Evolutionary conservation across 495 filamentous ascomycete species (phyloP).

Genomic region (Endocarpon pusillum): DNA sequence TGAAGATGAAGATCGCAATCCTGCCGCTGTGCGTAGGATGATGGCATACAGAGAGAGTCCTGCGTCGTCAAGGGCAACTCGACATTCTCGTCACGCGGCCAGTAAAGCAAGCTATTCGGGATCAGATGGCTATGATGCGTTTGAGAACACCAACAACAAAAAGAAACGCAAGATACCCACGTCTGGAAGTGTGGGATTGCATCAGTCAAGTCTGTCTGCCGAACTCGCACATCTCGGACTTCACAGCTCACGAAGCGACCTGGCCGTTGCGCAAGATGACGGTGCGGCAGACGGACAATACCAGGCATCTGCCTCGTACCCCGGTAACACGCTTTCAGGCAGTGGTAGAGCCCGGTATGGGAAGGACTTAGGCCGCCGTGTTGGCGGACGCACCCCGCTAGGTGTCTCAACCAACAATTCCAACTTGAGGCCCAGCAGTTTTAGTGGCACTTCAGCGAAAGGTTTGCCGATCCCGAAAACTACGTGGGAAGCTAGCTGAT

Average conservation of each 20-base stretch:
- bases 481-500: no score
- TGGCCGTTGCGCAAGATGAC: conserved; percentile 24
- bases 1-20: conserved; percentile 26
- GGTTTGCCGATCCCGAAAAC: no score
- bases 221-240: conserved; percentile 48
- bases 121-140: conserved; percentile 85
- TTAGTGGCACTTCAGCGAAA: no score
- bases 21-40: conserved; percentile 28
- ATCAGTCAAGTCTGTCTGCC: conserved; percentile 43
- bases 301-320: conserved; percentile 35
- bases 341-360: conserved; percentile 68
- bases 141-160: conserved; percentile 98
- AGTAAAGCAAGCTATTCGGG: conserved; percentile 20
- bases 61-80: not conserved
- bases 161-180: conserved; percentile 97
- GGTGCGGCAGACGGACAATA: conserved; percentile 34
- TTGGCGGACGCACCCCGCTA: conserved; percentile 49
- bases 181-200: conserved; percentile 47
- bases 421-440: conserved; percentile 26
- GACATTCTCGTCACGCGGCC: not conserved
- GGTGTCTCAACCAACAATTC: conserved; percentile 37
- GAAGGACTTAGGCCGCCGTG: conserved; percentile 28
- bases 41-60: conserved; percentile 20
- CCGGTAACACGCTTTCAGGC: conserved; percentile 50
- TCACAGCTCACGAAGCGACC: conserved; percentile 25